Percentiles rank a stretch among this genome's conserved stretches.
These are phyloP conservation scores for Mucor saturninus DNA, from an alignment of 371 early-diverging fungal species.

Conservation along the genomic window DNA sequence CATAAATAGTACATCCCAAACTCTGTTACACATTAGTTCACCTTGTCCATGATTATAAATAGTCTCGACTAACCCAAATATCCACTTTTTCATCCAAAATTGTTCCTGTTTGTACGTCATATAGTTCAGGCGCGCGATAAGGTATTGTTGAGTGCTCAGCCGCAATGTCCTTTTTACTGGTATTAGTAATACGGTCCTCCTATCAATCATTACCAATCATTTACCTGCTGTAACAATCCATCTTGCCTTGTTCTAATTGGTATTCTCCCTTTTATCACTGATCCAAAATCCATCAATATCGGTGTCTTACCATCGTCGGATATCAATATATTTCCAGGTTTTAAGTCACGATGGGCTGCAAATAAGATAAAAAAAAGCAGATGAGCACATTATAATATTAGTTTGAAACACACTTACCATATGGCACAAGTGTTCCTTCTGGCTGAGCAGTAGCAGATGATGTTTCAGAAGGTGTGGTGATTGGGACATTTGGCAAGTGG, in stretches of 20 bases:
- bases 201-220: background rate
- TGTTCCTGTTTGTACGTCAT: slow-evolving; percentile 70
- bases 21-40: slow-evolving; percentile 22
- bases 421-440: slow-evolving; percentile 21
- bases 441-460: slow-evolving; percentile 10
- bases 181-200: slow-evolving; percentile 16
- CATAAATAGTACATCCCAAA: slow-evolving; percentile 75
- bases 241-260: slow-evolving; percentile 59
- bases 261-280: slow-evolving; percentile 62
- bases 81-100: slow-evolving; percentile 75
- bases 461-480: background rate
- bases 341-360: slow-evolving; percentile 74
- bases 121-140: slow-evolving; percentile 80
- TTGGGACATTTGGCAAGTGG: slow-evolving; percentile 14
- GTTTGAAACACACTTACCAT: slow-evolving; percentile 24
- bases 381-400: slow-evolving; percentile 1
- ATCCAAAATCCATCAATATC: slow-evolving; percentile 77
- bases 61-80: slow-evolving; percentile 62
- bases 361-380: background rate
- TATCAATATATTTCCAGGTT: slow-evolving; percentile 68
- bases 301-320: slow-evolving; percentile 70
- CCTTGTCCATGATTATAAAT: background rate
- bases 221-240: slow-evolving; percentile 65
- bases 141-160: slow-evolving; percentile 73
- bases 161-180: slow-evolving; percentile 49